phyloP scores from a whole-genome alignment of 2,329 filamentous ascomycete genomes.

The Penicillium italicum region DNA sequence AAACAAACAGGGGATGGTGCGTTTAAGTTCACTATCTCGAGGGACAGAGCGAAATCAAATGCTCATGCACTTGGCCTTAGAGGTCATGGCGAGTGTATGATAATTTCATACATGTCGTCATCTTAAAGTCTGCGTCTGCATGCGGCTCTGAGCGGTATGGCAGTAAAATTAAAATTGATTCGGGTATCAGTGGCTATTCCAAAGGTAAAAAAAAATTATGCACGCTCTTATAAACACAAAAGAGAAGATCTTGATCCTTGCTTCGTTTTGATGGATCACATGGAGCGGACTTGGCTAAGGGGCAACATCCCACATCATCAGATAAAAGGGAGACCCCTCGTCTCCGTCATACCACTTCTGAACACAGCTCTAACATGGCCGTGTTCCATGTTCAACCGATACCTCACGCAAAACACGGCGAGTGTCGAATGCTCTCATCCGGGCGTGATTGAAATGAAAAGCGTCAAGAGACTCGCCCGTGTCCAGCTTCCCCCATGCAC shows the following conservation, averaged over 20 bases:
- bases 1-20: neutral
- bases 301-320: neutral
- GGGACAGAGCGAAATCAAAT: neutral
- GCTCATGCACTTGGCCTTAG: neutral
- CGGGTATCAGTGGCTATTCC: conserved; percentile 6
- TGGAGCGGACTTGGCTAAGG: neutral
- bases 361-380: too few species aligned
- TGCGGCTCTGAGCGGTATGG: neutral
- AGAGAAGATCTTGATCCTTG: neutral
- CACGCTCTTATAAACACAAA: neutral
- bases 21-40: neutral
- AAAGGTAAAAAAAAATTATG: neutral
- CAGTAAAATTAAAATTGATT: neutral
- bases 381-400: neutral
- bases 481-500: neutral
- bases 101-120: neutral
- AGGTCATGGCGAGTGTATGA: neutral
- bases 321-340: neutral
- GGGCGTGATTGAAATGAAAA: neutral
- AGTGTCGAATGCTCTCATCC: neutral
- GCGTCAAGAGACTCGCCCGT: neutral
- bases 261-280: neutral
- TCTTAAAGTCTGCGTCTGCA: neutral
- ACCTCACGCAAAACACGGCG: neutral
- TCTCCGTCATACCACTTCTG: neutral